These are phyloP conservation scores for Paraphoma sp. DNA, from an alignment of 2,329 filamentous ascomycete species.

Conservation along the genomic window DNA sequence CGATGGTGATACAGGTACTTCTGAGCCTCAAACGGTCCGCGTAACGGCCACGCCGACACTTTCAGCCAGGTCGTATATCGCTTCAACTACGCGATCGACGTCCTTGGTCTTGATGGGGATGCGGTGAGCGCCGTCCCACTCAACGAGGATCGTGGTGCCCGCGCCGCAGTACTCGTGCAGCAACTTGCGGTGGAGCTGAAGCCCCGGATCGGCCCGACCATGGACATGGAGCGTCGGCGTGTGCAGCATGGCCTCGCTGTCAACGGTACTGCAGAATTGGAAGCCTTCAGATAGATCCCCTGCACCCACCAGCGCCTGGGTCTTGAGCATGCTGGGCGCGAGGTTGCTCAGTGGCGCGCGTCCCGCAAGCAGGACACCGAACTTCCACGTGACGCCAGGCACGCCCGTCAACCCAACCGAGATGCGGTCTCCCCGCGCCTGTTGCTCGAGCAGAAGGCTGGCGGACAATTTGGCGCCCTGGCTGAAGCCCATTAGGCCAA, in stretches of 20 bases:
- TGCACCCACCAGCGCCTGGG: slow-evolving; percentile 48
- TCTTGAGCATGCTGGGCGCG: slow-evolving; percentile 47
- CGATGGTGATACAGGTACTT: neutral
- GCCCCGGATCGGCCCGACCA: slow-evolving; percentile 65
- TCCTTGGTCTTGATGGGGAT: slow-evolving; percentile 73
- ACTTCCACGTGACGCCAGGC: slow-evolving; percentile 56
- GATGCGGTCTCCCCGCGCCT: slow-evolving; percentile 53
- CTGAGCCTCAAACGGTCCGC: slow-evolving; percentile 30
- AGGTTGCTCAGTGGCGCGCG: slow-evolving; percentile 65
- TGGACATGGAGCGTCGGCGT: slow-evolving; percentile 73
- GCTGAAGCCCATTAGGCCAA: slow-evolving; percentile 58
- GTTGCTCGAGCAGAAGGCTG: slow-evolving; percentile 62
- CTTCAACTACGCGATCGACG: slow-evolving; percentile 63
- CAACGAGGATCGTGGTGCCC: slow-evolving; percentile 63
- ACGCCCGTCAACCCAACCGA: slow-evolving; percentile 36
- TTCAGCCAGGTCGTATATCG: slow-evolving; percentile 60
- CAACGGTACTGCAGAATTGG: slow-evolving; percentile 44
- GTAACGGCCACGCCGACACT: slow-evolving; percentile 53
- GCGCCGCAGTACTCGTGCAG: slow-evolving; percentile 66
- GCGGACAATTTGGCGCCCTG: slow-evolving; percentile 58
- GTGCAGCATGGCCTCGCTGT: slow-evolving; percentile 56
- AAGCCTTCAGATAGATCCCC: slow-evolving; percentile 54
- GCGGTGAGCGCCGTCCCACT: slow-evolving; percentile 77
- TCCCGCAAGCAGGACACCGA: slow-evolving; percentile 68
- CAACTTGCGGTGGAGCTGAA: slow-evolving; percentile 65